Base-by-base conservation (phyloP, 805 yeast genomes). In the Cyberlindnera xishuangbannaensis region DNA sequence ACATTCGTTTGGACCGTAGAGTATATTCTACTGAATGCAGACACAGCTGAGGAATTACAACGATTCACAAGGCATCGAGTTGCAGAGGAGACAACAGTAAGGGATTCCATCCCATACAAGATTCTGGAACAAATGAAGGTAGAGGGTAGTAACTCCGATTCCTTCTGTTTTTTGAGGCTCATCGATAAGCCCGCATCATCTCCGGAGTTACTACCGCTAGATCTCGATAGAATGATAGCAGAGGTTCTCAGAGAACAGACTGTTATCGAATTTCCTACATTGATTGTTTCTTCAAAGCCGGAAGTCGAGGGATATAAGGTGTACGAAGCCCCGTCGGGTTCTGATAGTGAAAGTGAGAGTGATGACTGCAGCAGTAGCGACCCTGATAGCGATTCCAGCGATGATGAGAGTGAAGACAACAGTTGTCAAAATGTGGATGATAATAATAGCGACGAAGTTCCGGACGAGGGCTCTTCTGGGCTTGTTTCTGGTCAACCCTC, bases 1-100 rank as follows among this genome's bases (percentile, higher is more conserved):
- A 53, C 69, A 7, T 85, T 71, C 52, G 71, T 71, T 13, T 86
- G 96, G 96, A 79, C 94, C 0, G 58, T 86, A 0, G 95, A 86
- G 52, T 82, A 86, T 83, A 51, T 72, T 1, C 39, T 78, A 2
- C 53, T 71, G 4, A 57, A 54, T 11, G 50, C 52, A 10, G 44
- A 53, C 4, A 58, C 37, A 6, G 48, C 48, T 1, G n/a, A 28
- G 4, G 59, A 57, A 15, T 22, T 46, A 7, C 51, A 56, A 13
- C 50, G 55, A n/a, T 65, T 69, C 36, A 41, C 68, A 3, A 55
- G 60, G 27, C 61, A 54, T 23, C 48, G 64, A 36, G 50, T 62
- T 1, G 49, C 58, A 15, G 69, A 64, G 36, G 51, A 53, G 1
- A 50, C 53, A 5, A 25, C 39, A 2, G 26, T 64, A 6, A 36